These are phyloP conservation scores for Aspergillus ochraceus DNA, from an alignment of 2,329 filamentous ascomycete species.

Conservation along the genomic window DNA sequence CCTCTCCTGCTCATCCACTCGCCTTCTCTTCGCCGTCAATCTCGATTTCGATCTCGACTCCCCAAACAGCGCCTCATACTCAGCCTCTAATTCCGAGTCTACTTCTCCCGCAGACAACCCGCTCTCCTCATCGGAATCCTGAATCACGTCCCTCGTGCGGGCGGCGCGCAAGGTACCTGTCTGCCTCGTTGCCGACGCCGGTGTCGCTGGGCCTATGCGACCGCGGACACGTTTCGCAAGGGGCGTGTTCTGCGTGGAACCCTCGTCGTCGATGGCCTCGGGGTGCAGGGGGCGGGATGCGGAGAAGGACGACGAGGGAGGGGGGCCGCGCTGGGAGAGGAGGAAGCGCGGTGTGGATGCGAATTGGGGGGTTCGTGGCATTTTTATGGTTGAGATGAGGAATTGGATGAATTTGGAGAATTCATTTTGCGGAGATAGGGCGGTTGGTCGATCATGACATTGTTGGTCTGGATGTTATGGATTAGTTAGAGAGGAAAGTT, in stretches of 20 bases:
- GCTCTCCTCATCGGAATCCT: constrained; percentile 25
- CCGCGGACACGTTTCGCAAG: neutral
- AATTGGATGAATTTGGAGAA: neutral
- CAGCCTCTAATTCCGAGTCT: constrained; percentile 6
- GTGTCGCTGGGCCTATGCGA: constrained; percentile 1
- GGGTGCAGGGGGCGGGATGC: constrained; percentile 4
- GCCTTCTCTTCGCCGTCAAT: neutral
- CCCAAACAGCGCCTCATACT: constrained; percentile 15
- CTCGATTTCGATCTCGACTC: neutral
- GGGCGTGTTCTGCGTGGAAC: constrained; percentile 14
- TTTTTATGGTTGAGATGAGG: neutral
- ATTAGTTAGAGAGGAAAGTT: too few relatives aligned
- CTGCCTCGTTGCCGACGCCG: neutral
- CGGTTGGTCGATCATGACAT: too few relatives aligned
- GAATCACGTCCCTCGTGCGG: constrained; percentile 20
- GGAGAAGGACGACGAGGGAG: neutral
- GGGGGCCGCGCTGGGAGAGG: constrained; percentile 25
- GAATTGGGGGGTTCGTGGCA: constrained; percentile 25
- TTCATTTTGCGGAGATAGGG: neutral
- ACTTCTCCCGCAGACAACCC: neutral
- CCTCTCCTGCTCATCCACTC: neutral
- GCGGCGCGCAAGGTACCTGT: neutral
- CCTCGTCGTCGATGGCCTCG: constrained; percentile 25
- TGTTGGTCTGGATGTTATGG: too few relatives aligned
- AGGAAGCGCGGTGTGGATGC: constrained; percentile 35